These are phyloP conservation scores for Austropuccinia psidii DNA, from an alignment of 1,284 basidiomycete genomes.

Conservation along the genomic window DNA sequence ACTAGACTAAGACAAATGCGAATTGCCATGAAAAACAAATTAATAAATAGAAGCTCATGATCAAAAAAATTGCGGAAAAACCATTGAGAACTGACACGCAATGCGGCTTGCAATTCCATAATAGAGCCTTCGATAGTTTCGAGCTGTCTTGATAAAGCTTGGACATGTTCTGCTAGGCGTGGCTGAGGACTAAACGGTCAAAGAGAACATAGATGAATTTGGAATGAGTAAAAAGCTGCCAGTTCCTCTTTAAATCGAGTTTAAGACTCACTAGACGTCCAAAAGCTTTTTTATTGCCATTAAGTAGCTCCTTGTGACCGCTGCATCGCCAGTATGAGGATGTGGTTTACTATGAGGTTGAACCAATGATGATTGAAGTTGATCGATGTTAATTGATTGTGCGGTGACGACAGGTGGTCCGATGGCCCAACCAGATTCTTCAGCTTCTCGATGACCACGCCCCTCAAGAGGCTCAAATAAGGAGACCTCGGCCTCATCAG, in stretches of 20 bases:
- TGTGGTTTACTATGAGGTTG: background rate
- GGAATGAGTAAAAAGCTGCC: no score
- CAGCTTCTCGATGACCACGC: background rate
- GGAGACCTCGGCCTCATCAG: conserved; percentile 24
- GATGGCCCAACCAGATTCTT: background rate
- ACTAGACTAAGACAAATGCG: conserved; percentile 7
- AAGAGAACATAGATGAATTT: background rate
- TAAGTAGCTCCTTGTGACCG: conserved; percentile 11
- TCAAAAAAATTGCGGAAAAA: background rate
- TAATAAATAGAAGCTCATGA: background rate
- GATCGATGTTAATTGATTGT: conserved; percentile 6
- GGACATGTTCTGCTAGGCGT: conserved; percentile 32
- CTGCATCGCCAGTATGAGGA: conserved; percentile 3
- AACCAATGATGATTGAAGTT: background rate
- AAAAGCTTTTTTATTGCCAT: conserved; percentile 26
- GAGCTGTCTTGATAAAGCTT: conserved; percentile 25
- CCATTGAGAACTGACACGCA: conserved; percentile 8
- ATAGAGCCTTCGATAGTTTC: conserved; percentile 32
- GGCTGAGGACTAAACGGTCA: conserved; percentile 23
- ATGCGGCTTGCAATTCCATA: conserved; percentile 16
- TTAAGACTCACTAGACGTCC: conserved; percentile 21
- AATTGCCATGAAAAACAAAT: background rate
- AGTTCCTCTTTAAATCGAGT: background rate
- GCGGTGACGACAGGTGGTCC: background rate
- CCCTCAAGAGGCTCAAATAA: conserved; percentile 14